A percentile compares a stretch with the other conserved stretches of the same genome.
Conservation (phyloP, 2,329 filamentous ascomycete genomes). For the Arthrobotrys entomopaga region DNA sequence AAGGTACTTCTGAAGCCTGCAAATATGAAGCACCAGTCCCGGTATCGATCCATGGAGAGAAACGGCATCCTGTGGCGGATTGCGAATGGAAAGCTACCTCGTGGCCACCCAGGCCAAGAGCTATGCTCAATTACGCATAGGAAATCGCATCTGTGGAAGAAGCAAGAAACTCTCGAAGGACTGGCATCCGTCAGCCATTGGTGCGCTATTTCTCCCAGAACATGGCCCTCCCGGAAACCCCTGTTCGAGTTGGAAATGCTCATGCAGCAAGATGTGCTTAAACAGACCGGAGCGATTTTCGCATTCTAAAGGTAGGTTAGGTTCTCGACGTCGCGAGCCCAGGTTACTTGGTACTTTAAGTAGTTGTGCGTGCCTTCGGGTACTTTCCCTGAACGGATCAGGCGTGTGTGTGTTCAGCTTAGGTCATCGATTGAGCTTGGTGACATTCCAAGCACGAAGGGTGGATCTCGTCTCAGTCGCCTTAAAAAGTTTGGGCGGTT, state of each 20-base stretch:
- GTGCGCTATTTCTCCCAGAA: slow-evolving; percentile 53
- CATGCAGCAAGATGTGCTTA: slow-evolving; percentile 22
- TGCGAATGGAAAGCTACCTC: slow-evolving; percentile 48
- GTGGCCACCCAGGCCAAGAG: slow-evolving; percentile 46
- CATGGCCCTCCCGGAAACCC: slow-evolving; percentile 49
- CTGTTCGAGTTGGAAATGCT: slow-evolving; percentile 34
- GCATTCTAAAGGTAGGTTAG: slow-evolving; percentile 37
- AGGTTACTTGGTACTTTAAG: slow-evolving; percentile 18
- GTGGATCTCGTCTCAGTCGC: slow-evolving; percentile 51
- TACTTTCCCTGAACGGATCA: slow-evolving; percentile 54
- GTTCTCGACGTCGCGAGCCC: not conserved
- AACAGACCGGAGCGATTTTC: slow-evolving; percentile 49
- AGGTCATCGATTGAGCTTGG: slow-evolving; percentile 29
- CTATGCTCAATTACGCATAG: slow-evolving; percentile 40
- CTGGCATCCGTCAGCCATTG: slow-evolving; percentile 35
- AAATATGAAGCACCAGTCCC: slow-evolving; percentile 30
- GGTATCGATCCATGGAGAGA: slow-evolving; percentile 57
- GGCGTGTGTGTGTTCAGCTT: slow-evolving; percentile 40
- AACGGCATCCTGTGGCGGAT: slow-evolving; percentile 41
- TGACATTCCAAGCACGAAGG: slow-evolving; percentile 43
- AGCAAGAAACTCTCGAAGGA: slow-evolving; percentile 14
- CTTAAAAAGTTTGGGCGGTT: slow-evolving; percentile 39
- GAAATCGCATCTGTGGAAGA: slow-evolving; percentile 25
- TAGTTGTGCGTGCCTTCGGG: slow-evolving; percentile 52
- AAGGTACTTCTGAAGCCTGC: slow-evolving; percentile 4